phyloP scores from a whole-genome alignment of 2,329 filamentous ascomycete genomes.

The Coniochaeta ligniaria region DNA sequence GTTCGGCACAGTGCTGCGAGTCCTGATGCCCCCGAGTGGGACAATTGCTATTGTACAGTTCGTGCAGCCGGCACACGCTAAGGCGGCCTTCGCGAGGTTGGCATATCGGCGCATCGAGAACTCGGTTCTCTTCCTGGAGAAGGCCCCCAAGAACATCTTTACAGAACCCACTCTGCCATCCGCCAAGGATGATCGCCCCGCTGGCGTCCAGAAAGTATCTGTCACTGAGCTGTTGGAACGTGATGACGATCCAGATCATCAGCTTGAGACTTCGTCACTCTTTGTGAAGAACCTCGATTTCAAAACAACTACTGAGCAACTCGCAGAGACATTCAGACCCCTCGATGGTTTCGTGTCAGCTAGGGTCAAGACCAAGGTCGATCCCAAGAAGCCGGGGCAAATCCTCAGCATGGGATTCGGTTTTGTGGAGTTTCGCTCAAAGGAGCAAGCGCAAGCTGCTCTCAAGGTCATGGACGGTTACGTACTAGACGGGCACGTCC shows the following conservation, averaged over 20 bases:
- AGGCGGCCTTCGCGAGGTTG: slow-evolving; percentile 74
- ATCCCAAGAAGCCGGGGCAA: slow-evolving; percentile 84
- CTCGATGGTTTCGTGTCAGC: slow-evolving; percentile 86
- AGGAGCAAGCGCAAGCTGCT: slow-evolving; percentile 71
- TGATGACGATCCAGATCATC: slow-evolving; percentile 43
- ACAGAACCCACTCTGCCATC: slow-evolving; percentile 15
- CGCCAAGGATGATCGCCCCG: slow-evolving; percentile 25
- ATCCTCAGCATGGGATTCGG: slow-evolving; percentile 95
- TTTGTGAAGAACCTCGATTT: slow-evolving; percentile 96
- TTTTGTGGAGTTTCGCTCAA: slow-evolving; percentile 81
- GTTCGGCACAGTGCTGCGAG: slow-evolving; percentile 70
- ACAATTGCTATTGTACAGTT: slow-evolving; percentile 95
- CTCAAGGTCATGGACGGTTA: slow-evolving; percentile 81
- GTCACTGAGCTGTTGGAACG: slow-evolving; percentile 61
- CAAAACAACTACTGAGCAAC: slow-evolving; percentile 67
- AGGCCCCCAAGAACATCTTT: slow-evolving; percentile 82
- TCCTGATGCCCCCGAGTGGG: slow-evolving; percentile 87
- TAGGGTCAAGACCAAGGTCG: slow-evolving; percentile 84
- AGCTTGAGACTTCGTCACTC: slow-evolving; percentile 67
- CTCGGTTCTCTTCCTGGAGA: slow-evolving; percentile 87
- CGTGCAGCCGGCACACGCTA: slow-evolving; percentile 68
- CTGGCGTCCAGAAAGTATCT: slow-evolving; percentile 53
- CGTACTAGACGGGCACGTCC: slow-evolving; percentile 77
- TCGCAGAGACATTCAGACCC: slow-evolving; percentile 71
- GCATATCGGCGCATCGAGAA: slow-evolving; percentile 89